Conservation (phyloP, 75 land plant genomes). For the Sequoiadendron giganteum region DNA sequence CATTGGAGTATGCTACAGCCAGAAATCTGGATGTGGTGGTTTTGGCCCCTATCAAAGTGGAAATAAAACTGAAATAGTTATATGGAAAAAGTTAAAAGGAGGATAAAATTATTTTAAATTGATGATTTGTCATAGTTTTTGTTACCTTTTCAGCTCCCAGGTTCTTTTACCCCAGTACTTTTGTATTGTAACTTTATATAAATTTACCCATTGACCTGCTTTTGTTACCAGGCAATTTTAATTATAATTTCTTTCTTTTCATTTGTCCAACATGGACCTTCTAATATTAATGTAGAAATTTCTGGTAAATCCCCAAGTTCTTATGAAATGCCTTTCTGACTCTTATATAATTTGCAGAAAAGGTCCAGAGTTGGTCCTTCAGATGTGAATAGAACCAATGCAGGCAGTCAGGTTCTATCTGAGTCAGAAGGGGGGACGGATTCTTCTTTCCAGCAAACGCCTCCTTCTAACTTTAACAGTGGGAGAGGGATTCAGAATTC, state of each 20-base stretch:
- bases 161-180: background rate
- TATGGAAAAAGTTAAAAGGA: background rate
- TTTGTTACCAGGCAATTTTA: background rate
- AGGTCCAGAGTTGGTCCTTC: background rate
- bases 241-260: background rate
- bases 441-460: background rate
- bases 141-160: background rate
- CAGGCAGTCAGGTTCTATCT: background rate
- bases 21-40: too few species aligned
- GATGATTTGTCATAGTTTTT: background rate
- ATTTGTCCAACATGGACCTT: background rate
- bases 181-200: background rate
- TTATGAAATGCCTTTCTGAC: background rate
- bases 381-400: background rate
- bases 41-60: background rate
- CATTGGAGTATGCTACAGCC: too few species aligned
- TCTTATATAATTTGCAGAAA: conserved; percentile 1
- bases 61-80: background rate
- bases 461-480: background rate
- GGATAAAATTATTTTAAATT: too few species aligned
- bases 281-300: background rate
- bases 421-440: conserved; percentile 8
- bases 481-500: background rate
- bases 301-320: background rate
- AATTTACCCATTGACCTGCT: background rate